Conservation (phyloP, 1,139 yeast genomes). For the Sugiyamaella sp. region DNA sequence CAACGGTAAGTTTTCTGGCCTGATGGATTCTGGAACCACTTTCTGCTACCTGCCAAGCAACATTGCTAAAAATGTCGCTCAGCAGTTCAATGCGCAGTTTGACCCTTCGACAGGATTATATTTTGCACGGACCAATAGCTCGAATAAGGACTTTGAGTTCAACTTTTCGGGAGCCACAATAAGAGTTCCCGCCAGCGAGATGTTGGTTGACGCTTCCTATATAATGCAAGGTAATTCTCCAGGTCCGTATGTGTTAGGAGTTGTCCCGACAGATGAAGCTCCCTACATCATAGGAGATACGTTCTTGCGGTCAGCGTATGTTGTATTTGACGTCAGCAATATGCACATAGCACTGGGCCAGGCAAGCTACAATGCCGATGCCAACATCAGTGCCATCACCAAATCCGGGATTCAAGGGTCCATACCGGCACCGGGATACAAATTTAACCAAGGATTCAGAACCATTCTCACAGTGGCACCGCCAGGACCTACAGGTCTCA, state of each 20-base stretch:
- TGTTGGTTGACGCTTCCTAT: slow-evolving; percentile 33
- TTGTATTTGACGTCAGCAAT: slow-evolving; percentile 75
- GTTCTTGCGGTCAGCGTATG: slow-evolving; percentile 72
- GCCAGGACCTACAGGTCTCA: not conserved
- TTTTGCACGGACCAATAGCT: slow-evolving; percentile 26
- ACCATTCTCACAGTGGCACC: slow-evolving; percentile 10
- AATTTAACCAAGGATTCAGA: not conserved
- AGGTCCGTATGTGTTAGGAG: slow-evolving; percentile 32
- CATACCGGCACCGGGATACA: slow-evolving; percentile 22
- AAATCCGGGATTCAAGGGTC: slow-evolving; percentile 24
- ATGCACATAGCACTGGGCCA: slow-evolving; percentile 69
- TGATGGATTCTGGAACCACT: slow-evolving; percentile 73
- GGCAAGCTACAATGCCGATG: slow-evolving; percentile 42
- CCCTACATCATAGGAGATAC: slow-evolving; percentile 65
- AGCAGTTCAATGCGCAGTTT: slow-evolving; percentile 31
- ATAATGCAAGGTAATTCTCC: slow-evolving; percentile 30
- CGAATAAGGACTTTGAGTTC: slow-evolving; percentile 32
- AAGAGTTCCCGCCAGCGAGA: slow-evolving; percentile 35
- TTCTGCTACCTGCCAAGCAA: slow-evolving; percentile 55
- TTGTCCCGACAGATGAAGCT: slow-evolving; percentile 33
- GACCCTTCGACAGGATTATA: slow-evolving; percentile 32
- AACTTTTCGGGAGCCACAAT: slow-evolving; percentile 37
- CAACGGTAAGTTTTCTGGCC: slow-evolving; percentile 36
- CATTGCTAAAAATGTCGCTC: slow-evolving; percentile 32
- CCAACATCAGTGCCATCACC: slow-evolving; percentile 33